Base-by-base conservation (phyloP, 1,139 yeast species). In the Sugiyamaella castrensis region DNA sequence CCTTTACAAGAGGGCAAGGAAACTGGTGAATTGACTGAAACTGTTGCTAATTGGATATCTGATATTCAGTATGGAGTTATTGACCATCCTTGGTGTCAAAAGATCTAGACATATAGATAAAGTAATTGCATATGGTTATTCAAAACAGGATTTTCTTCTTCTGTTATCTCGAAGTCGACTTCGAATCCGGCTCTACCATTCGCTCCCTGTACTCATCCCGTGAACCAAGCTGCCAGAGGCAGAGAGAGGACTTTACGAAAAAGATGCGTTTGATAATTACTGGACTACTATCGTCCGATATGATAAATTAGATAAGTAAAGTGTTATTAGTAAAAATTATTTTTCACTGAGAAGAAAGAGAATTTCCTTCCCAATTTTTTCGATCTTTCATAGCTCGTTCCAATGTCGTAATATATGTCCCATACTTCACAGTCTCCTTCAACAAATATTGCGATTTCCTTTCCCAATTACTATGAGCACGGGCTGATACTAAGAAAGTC, bases 41-140 rank as follows among this genome's bases (percentile, higher is more conserved):
- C 79, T 57, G 75, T 91, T 54, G 84, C 86, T 49, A 73, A 79
- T 52, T 92, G 98, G 98, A 86, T 92, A 61, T 80, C 81, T 55
- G 83, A 82, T 54, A 82, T 91, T 61, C 98, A 91, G 73, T 92
- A 92, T 68, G 98, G 98, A 60, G 80, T 76, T 55, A 84, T 76
- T 55, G 80, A 79, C 57, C 84, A 81, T 51, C 65, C 67, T 15
- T 73, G 80, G 80, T 53, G 57, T 41, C 53, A 43, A 36, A 47
- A 47, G 44, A 82, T 83, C 44, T 45, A 46, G 42, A 9, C 29
- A 24, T 12, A 31, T 39, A 26, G 4, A 47, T 24, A 16, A 24
- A 27, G 32, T 19, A 38, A 27, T 24, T 15, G 16, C 11, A n/a
- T 12, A 27, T 38, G 16, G 24, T 29, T 11, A 13, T 16, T 19